Evolutionary conservation across 345 rosid species (phyloP), one percentile per base, ranked within the genome.

Genomic region (Passiflora organensis): DNA sequence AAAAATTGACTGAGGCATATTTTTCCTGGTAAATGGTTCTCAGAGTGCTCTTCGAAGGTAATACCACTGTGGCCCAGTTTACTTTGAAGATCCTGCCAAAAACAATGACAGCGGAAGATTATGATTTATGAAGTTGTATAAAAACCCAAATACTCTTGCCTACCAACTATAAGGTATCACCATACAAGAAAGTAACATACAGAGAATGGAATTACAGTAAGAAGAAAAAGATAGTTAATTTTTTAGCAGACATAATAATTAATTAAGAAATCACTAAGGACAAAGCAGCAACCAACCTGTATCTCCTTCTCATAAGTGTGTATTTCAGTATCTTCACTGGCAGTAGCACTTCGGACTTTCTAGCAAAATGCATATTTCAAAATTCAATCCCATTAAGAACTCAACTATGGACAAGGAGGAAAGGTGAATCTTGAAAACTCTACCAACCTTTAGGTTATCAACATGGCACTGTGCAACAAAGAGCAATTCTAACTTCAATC

Each of bases 401-500:
- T 43, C 50, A 53, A 58, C 32, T 23, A 10, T 21, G 54, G 23
- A 44, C 44, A 37, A 36, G 36, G 54, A 41, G 46, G 41, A 42
- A 8, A 43, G 20, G 23, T 6, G 37, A 22, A 39, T 46, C 48
- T 55, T 25, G 51, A 62, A 28, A 50, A 55, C n/a, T 10, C 56
- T 48, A 42, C 83, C 44, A 55, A 85, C 95, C 97, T 83, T 79
- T 51, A 83, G 65, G 37, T 65, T 75, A 63, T 80, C 80, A 19
- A 81, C 85, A 76, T 80, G 95, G 65, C 15, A 42, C n/a, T 21
- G 60, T 13, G 79, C 67, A 69, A 79, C 61, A 50, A 57, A 36
- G 67, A 57, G 73, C 28, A 93, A 56, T 54, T 86, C 88, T 62
- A 71, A 78, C 67, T 84, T 74, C 80, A 93, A 70, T 61, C 64